Evolutionary conservation across 257 asterid species (phyloP).

Genomic region (Parsonsia alboflavescens): DNA sequence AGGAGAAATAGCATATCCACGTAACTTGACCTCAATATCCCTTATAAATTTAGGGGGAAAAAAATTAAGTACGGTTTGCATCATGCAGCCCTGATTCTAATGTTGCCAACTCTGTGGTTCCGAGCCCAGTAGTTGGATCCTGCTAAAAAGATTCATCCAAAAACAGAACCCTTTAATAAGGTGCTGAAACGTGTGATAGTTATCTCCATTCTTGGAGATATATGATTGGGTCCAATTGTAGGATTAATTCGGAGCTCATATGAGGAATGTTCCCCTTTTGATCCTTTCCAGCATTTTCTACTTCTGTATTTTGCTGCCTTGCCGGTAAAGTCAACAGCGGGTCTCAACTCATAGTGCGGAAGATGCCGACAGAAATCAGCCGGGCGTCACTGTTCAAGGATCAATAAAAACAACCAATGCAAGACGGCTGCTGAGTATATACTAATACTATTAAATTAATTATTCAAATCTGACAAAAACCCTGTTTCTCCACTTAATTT

Average conservation of each 20-base stretch:
- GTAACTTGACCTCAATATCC: no score
- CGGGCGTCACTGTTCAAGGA: background rate
- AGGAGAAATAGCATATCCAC: no score
- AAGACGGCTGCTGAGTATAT: constrained; percentile 25
- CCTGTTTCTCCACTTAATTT: constrained; percentile 12
- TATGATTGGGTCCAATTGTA: background rate
- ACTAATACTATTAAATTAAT: background rate
- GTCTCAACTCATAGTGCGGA: background rate
- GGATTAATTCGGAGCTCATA: background rate
- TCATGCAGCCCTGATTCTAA: no score
- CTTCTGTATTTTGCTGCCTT: background rate
- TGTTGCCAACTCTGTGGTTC: no score
- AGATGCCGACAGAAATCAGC: constrained; percentile 11
- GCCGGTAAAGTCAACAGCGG: background rate
- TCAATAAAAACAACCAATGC: background rate
- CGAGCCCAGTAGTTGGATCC: no score
- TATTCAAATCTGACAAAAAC: constrained; percentile 17
- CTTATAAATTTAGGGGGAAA: no score
- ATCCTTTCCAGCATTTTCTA: no score
- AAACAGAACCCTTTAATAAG: no score
- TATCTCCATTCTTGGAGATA: no score
- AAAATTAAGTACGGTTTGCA: no score
- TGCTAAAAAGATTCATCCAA: no score
- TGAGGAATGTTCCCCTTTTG: background rate
- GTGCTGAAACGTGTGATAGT: no score